Percentiles rank a stretch among this genome's conserved stretches.
Conservation (phyloP, 192 early-diverging fungal genomes). For the Lobosporangium transversale region DNA sequence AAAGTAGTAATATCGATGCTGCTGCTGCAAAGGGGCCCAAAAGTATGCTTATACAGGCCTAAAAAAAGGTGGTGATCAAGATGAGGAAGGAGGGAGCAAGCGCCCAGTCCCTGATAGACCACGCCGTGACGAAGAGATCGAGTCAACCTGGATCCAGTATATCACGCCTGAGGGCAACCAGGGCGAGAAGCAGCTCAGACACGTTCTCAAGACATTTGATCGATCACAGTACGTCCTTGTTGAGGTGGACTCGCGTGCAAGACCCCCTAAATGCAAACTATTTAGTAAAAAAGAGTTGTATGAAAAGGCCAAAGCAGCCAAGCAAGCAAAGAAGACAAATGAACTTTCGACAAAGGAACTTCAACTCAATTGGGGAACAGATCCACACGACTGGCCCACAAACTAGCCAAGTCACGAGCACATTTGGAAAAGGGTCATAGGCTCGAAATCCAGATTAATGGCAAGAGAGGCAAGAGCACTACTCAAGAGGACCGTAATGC, state of each 20-base stretch:
- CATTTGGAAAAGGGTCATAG: conserved; percentile 65
- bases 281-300: conserved; percentile 62
- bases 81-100: no score
- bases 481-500: conserved; percentile 47
- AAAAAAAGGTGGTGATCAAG: no score
- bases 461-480: conserved; percentile 54
- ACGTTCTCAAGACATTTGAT: conserved; percentile 51
- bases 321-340: conserved; percentile 57
- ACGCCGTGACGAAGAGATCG: conserved; percentile 66
- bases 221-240: conserved; percentile 57
- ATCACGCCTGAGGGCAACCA: conserved; percentile 56
- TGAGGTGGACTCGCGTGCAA: conserved; percentile 53
- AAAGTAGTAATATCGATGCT: no score
- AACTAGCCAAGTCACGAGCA: conserved; percentile 55
- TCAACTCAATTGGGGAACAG: conserved; percentile 62
- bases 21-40: no score
- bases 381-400: conserved; percentile 61
- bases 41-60: no score
- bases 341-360: conserved; percentile 58
- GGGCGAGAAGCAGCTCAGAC: conserved; percentile 28
- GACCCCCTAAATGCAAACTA: conserved; percentile 62
- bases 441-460: conserved; percentile 58
- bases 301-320: conserved; percentile 60
- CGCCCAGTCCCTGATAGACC: conserved; percentile 27
- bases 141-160: conserved; percentile 53